Base-by-base conservation (phyloP, 768 basidiomycete species). In the Pulveroboletus sp. region DNA sequence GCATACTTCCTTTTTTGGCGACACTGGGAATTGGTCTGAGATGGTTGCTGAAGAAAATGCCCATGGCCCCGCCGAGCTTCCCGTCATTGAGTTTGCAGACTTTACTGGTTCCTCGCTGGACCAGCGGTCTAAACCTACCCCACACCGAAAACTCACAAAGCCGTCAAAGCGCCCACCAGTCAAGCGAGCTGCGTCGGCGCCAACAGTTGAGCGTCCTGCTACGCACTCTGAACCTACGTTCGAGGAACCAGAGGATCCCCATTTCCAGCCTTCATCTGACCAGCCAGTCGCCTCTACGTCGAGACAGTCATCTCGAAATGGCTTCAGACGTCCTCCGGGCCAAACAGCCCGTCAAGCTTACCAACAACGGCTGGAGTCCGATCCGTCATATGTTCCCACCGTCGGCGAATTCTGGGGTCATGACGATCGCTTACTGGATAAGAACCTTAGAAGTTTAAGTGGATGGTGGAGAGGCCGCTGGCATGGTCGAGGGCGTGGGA, bases 361-460 rank as follows among this genome's bases (percentile, higher is more conserved):
- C 68, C 84, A 90, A 55, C 79, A 89, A 55, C 82, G 85, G 28
- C 74, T 95, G 24, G 84, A 90, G 50, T 74, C 70, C 10, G 93
- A 96, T 64, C 93, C 93, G 2, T 89, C 90, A 2, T 93, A 84
- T 65, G 87, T 91, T 27, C 93, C 93, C 21, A 86, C 83, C 24
- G 87, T 94, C 21, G 93, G 93, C 47, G 86, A 85, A 54, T 96
- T 96, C 63, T 96, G 91, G 92, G 84, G 89, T 5, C 93, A 96
- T 63, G 93, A 96, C 66, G 93, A 95, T 65, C 84, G 93, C 41
- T 71, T 93, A 47, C 72, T 91, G 64, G 86, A 89, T 68, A 89
- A 89, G 66, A 83, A 89, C 53, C 68, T 90, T 37, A 80, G 91
- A 37, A 86, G 84, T 62, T 69, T 93, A 39, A 91, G 88, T 69